A percentile compares a stretch with the other conserved stretches of the same genome.
These are phyloP conservation scores for Linaria vulgaris DNA, from an alignment of 257 asterid species.

Conservation along the genomic window DNA sequence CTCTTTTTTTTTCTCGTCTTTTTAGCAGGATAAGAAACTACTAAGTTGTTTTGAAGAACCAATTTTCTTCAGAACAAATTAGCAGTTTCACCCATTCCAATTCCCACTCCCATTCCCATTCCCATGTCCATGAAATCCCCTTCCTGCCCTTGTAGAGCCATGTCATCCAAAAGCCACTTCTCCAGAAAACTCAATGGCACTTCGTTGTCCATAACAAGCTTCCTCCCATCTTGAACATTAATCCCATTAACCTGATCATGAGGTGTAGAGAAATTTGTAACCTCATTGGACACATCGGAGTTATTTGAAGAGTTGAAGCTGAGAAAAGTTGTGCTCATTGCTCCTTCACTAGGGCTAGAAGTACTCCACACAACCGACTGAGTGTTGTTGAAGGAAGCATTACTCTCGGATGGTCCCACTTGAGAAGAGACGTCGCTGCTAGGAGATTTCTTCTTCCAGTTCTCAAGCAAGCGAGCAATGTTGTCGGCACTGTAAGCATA, in stretches of 20 bases:
- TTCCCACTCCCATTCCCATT: slow-evolving; percentile 49
- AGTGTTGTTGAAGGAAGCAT: slow-evolving; percentile 29
- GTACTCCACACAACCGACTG: slow-evolving; percentile 30
- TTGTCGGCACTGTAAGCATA: slow-evolving; percentile 80
- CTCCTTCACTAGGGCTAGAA: slow-evolving; percentile 55
- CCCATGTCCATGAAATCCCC: slow-evolving; percentile 62
- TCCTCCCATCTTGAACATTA: slow-evolving; percentile 30
- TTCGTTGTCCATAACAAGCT: slow-evolving; percentile 27
- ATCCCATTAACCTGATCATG: slow-evolving; percentile 25
- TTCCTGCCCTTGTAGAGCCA: slow-evolving; percentile 55
- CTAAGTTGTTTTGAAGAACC: slow-evolving; percentile 39
- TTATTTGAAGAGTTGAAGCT: slow-evolving; percentile 30
- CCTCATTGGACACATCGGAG: slow-evolving; percentile 37
- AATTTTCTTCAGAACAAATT: slow-evolving; percentile 58
- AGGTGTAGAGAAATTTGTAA: slow-evolving; percentile 21
- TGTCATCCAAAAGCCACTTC: slow-evolving; percentile 83
- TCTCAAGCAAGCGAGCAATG: slow-evolving; percentile 70
- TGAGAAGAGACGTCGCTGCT: slow-evolving; percentile 20
- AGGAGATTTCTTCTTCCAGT: slow-evolving; percentile 60
- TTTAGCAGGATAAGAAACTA: slow-evolving; percentile 24
- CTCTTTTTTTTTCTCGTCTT: no score
- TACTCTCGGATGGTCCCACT: slow-evolving; percentile 30
- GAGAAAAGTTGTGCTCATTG: slow-evolving; percentile 31
- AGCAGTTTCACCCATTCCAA: slow-evolving; percentile 62
- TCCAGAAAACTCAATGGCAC: slow-evolving; percentile 69